A percentile compares a stretch with the other conserved stretches of the same genome.
These are phyloP conservation scores for Phytopythium mirpurense DNA, from an alignment of 352 stramenopile species.

Conservation along the genomic window DNA sequence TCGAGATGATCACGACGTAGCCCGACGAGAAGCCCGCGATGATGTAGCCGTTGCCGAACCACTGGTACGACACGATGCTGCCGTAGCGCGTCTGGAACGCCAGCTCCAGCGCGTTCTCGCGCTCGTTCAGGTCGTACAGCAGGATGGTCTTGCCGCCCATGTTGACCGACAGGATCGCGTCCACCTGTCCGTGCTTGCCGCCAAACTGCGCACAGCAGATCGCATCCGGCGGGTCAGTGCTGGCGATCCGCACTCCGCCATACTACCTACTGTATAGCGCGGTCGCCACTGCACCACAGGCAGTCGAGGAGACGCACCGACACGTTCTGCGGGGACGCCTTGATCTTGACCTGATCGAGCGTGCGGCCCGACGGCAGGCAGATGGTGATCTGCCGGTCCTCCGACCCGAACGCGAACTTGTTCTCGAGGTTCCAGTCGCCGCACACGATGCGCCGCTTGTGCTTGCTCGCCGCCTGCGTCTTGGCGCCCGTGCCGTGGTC, in stretches of 20 bases:
- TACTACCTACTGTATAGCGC: no score
- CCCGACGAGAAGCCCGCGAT: slow-evolving; percentile 89
- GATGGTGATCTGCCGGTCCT: slow-evolving; percentile 78
- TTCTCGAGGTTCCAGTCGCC: slow-evolving; percentile 78
- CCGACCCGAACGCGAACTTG: slow-evolving; percentile 78
- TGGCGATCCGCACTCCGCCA: no score
- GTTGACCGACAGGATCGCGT: slow-evolving; percentile 85
- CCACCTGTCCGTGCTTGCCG: slow-evolving; percentile 60
- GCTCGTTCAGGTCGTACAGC: slow-evolving; percentile 84
- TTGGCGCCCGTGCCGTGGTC: slow-evolving; percentile 51
- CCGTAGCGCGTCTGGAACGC: slow-evolving; percentile 89
- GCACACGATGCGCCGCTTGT: slow-evolving; percentile 76
- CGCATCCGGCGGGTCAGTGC: no score
- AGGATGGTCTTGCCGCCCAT: slow-evolving; percentile 88
- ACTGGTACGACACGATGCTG: slow-evolving; percentile 85
- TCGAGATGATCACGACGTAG: slow-evolving; percentile 90
- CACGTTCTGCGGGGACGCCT: slow-evolving; percentile 59
- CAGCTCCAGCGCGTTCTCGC: slow-evolving; percentile 88
- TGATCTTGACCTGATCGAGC: slow-evolving; percentile 78
- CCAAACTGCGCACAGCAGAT: slow-evolving; percentile 55
- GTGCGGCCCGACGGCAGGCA: slow-evolving; percentile 52
- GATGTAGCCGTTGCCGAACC: slow-evolving; percentile 89
- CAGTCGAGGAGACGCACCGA: slow-evolving; percentile 35
- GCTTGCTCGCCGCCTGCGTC: slow-evolving; percentile 55
- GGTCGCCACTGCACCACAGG: no score